These are phyloP conservation scores for Rhizoclosmatium globosum DNA, from an alignment of 192 early-diverging fungal genomes.

Conservation along the genomic window DNA sequence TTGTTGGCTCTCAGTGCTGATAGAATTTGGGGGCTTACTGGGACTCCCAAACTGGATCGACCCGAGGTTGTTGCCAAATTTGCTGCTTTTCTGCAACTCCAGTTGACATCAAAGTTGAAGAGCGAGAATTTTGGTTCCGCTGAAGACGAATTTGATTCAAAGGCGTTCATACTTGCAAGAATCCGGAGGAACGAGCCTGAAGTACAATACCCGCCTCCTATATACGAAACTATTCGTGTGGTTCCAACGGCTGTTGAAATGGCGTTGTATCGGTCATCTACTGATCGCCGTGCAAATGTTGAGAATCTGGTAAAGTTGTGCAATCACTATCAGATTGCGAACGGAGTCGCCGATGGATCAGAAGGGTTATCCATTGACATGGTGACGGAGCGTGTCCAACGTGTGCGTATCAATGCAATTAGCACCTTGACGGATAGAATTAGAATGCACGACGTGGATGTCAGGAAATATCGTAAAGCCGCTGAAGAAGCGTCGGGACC, in stretches of 20 bases:
- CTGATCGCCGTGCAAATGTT: neutral
- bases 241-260: conserved; percentile 20
- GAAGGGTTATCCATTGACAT: conserved; percentile 24
- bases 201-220: conserved; percentile 23
- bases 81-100: conserved; percentile 26
- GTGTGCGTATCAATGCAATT: conserved; percentile 5
- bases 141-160: neutral
- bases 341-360: neutral
- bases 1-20: neutral
- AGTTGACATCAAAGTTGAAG: neutral
- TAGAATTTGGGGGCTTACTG: conserved; percentile 39
- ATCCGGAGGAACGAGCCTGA: conserved; percentile 38
- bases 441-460: neutral
- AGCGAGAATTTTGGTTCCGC: too few species aligned
- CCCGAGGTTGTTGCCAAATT: neutral
- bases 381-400: conserved; percentile 30
- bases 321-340: conserved; percentile 39
- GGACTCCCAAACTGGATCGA: conserved; percentile 20
- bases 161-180: conserved; percentile 12
- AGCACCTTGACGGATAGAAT: neutral
- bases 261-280: conserved; percentile 21
- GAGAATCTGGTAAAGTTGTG: conserved; percentile 34
- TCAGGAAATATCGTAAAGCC: neutral
- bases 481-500: neutral
- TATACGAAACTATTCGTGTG: conserved; percentile 35